These are phyloP conservation scores for Alternaria angustiovoidea DNA, from an alignment of 2,329 filamentous ascomycete species.

Conservation along the genomic window DNA sequence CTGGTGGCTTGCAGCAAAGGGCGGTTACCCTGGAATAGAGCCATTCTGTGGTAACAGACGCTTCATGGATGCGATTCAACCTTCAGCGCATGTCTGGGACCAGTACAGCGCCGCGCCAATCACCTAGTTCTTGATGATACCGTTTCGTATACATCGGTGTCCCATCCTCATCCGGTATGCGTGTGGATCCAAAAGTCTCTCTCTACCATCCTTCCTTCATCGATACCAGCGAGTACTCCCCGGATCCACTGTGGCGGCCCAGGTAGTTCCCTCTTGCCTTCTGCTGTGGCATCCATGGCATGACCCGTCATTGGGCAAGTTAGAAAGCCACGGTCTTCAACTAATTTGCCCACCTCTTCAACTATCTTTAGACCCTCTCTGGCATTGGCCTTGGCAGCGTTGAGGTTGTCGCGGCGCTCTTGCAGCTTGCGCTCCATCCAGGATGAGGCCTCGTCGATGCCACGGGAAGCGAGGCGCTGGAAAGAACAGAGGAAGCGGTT, in stretches of 20 bases:
- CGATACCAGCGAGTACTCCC: slow-evolving; percentile 36
- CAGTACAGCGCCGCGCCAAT: neutral
- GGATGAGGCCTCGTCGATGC: slow-evolving; percentile 34
- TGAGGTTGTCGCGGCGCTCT: slow-evolving; percentile 22
- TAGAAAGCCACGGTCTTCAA: slow-evolving; percentile 27
- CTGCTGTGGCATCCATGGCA: neutral
- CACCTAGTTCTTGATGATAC: neutral
- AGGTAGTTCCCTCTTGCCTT: slow-evolving; percentile 8
- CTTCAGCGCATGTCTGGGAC: neutral
- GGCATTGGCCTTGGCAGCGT: neutral
- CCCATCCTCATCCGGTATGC: slow-evolving; percentile 22
- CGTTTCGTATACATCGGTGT: neutral
- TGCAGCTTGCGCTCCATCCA: slow-evolving; percentile 36
- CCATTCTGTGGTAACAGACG: neutral
- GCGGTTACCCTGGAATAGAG: neutral
- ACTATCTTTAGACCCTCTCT: slow-evolving; percentile 21
- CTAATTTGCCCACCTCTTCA: slow-evolving; percentile 34
- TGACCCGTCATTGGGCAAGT: slow-evolving; percentile 31
- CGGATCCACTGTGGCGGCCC: slow-evolving; percentile 36
- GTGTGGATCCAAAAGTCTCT: slow-evolving; percentile 41
- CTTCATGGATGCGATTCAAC: neutral
- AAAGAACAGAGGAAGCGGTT: slow-evolving; percentile 34
- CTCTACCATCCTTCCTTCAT: slow-evolving; percentile 37
- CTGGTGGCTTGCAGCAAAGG: neutral
- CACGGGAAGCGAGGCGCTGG: slow-evolving; percentile 32